Conservation (phyloP, 2,329 filamentous ascomycete species). For the Cordyceps farinosa region DNA sequence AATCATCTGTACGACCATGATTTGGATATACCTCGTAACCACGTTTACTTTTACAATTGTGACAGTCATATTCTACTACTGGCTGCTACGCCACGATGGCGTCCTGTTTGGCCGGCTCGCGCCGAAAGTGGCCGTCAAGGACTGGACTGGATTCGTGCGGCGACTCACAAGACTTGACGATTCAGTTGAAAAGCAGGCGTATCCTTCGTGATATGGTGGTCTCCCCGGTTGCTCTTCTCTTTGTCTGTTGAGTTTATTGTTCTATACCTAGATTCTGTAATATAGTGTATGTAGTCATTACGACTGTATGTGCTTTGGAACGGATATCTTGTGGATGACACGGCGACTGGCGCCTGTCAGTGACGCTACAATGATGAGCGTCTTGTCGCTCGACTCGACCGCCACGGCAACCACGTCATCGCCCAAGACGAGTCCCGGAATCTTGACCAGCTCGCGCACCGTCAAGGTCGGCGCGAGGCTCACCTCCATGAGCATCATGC, state of each 20-base stretch:
- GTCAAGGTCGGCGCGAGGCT: slow-evolving; percentile 19
- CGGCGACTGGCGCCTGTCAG: slow-evolving; percentile 23
- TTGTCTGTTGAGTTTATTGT: background rate
- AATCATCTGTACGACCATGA: slow-evolving; percentile 32
- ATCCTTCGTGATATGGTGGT: background rate
- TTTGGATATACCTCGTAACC: slow-evolving; percentile 37
- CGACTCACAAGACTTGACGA: slow-evolving; percentile 5
- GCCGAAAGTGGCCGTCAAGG: slow-evolving; percentile 21
- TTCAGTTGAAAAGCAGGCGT: background rate
- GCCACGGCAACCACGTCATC: slow-evolving; percentile 19
- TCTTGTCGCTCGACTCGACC: slow-evolving; percentile 12
- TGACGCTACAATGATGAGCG: slow-evolving; percentile 25
- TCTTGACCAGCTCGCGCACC: slow-evolving; percentile 19
- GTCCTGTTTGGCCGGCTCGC: slow-evolving; percentile 24
- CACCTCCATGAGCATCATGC: slow-evolving; percentile 26
- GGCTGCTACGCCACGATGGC: slow-evolving; percentile 26
- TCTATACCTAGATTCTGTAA: background rate
- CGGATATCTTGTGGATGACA: slow-evolving; percentile 23
- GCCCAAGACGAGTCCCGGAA: slow-evolving; percentile 21
- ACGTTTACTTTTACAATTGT: slow-evolving; percentile 29
- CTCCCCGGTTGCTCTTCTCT: background rate
- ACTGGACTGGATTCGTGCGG: slow-evolving; percentile 20
- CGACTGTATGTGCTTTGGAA: slow-evolving; percentile 5
- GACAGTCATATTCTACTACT: slow-evolving; percentile 32
- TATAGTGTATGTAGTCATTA: background rate